Evolutionary conservation across 169 alveolate genomes (phyloP).

Genomic region (Plasmodium vinckei): DNA sequence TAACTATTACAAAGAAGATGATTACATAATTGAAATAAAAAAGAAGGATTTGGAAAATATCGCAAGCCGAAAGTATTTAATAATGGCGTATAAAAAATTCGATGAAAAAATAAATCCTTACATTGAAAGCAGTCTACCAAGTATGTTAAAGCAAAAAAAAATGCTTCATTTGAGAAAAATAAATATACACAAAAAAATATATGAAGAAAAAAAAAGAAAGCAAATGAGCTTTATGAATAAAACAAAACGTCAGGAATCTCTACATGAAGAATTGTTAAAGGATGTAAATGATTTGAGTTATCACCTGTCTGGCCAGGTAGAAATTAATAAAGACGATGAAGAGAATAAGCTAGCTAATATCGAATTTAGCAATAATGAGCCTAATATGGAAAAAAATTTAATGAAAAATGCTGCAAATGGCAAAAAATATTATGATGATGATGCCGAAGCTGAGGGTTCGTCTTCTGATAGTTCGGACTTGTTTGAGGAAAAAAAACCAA

Average conservation of each 20-base stretch:
- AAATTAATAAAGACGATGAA: background rate
- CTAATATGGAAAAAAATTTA: background rate
- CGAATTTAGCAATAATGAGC: background rate
- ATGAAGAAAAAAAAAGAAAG: constrained; percentile 67
- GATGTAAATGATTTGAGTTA: constrained; percentile 42
- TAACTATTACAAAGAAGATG: constrained; percentile 53
- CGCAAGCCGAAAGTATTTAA: constrained; percentile 64
- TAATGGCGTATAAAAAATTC: constrained; percentile 49
- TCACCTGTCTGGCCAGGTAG: constrained; percentile 23
- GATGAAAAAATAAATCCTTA: constrained; percentile 74
- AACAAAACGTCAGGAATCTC: constrained; percentile 28
- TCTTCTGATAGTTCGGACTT: constrained; percentile 50
- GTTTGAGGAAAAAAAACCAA: constrained; percentile 61
- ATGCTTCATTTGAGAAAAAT: constrained; percentile 34
- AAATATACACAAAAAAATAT: constrained; percentile 61
- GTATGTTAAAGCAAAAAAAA: constrained; percentile 70
- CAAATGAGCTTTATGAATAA: constrained; percentile 27
- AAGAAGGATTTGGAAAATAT: constrained; percentile 38
- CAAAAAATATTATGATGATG: background rate
- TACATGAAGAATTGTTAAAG: constrained; percentile 49
- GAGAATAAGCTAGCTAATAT: background rate
- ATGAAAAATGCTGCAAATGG: background rate
- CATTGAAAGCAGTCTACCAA: constrained; percentile 74
- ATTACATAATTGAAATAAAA: constrained; percentile 30
- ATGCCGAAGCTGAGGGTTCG: background rate